These are phyloP conservation scores for Elongisporangium undulatum DNA, from an alignment of 352 stramenopile genomes.

Conservation along the genomic window DNA sequence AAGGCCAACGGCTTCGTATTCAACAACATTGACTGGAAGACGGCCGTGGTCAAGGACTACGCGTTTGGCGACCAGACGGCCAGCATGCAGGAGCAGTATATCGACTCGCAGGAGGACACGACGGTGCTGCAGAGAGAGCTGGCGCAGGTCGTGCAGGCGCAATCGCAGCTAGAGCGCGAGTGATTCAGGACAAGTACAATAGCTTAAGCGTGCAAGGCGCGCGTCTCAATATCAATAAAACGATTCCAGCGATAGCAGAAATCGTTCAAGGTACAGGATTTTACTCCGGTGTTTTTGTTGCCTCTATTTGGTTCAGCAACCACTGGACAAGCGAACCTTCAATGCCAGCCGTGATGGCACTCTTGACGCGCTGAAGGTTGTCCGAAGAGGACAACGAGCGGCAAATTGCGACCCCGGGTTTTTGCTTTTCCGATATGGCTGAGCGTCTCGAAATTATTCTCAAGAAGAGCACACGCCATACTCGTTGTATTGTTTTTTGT, in stretches of 20 bases:
- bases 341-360: too few relatives aligned
- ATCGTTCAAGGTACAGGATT: too few relatives aligned
- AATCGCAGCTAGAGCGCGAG: background rate
- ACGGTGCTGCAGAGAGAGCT: constrained; percentile 27
- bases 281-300: too few relatives aligned
- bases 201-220: background rate
- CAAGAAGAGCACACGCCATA: too few relatives aligned
- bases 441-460: too few relatives aligned
- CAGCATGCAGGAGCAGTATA: constrained; percentile 66
- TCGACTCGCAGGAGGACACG: constrained; percentile 35
- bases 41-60: constrained; percentile 67
- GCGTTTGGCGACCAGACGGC: constrained; percentile 56
- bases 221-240: background rate
- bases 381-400: too few relatives aligned
- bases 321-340: too few relatives aligned
- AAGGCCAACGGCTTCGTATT: constrained; percentile 86
- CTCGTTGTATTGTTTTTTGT: constrained; percentile 12
- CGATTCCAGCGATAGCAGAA: too few relatives aligned
- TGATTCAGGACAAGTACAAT: background rate
- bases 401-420: too few relatives aligned
- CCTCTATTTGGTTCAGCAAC: too few relatives aligned
- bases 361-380: too few relatives aligned
- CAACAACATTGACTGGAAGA: constrained; percentile 74
- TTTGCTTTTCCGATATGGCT: too few relatives aligned
- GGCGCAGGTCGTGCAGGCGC: constrained; percentile 14